Conservation (phyloP, 441 rosid species). For the Populus tomentosa region DNA sequence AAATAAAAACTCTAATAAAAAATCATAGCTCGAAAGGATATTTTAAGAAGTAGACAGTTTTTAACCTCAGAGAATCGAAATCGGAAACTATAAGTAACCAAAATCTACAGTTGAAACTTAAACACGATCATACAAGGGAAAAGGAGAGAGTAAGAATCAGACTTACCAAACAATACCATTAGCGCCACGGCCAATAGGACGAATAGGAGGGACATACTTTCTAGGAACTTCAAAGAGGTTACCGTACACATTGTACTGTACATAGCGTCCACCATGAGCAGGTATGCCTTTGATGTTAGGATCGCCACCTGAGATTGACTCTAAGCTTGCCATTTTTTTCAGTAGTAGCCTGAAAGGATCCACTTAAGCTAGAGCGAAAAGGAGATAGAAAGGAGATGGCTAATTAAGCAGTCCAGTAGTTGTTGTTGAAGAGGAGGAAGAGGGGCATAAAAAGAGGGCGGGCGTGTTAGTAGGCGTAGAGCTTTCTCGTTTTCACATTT, state of each 20-base stretch:
- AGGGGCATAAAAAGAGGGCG: not conserved
- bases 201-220: constrained; percentile 84
- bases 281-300: constrained; percentile 59
- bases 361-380: not conserved
- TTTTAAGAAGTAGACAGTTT: not conserved
- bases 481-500: not conserved
- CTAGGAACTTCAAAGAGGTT: constrained; percentile 82
- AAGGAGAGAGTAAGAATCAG: not conserved
- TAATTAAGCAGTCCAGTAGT: not conserved
- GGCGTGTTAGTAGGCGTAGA: constrained; percentile 30
- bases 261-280: constrained; percentile 84
- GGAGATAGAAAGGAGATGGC: not conserved
- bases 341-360: constrained; percentile 10
- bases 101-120: not conserved
- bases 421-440: not conserved
- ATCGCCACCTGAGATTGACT: constrained; percentile 46
- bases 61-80: not conserved
- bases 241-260: constrained; percentile 76
- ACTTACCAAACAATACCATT: constrained; percentile 75
- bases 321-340: constrained; percentile 28
- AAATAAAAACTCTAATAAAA: not conserved
- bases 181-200: constrained; percentile 89
- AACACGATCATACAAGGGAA: not conserved
- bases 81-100: not conserved
- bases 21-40: not conserved